Base-by-base conservation (phyloP, 768 basidiomycete genomes). In the Rhodotorula taiwanensis region DNA sequence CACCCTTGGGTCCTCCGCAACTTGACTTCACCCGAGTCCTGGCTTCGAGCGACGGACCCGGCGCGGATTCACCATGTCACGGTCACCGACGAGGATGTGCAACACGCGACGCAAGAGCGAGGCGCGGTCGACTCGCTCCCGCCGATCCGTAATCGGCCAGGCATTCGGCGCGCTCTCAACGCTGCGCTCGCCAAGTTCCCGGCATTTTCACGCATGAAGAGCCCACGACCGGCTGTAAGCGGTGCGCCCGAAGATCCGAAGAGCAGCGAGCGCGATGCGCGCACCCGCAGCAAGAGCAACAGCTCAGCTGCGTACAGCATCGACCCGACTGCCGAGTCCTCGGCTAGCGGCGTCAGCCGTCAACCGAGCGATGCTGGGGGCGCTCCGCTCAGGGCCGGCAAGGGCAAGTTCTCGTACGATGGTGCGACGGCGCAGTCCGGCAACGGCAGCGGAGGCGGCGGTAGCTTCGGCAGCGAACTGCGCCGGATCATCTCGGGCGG, bases 1-100 rank as follows among this genome's bases (percentile, higher is more conserved):
- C 78, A 79, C 64, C 76, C 78, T 2, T 79, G 78, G 73, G 76
- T 76, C 36, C 71, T 78, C 1, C 76, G 75, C 27, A 67, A 72
- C 48, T 53, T 74, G 33, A 74, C 79, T 9, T 80, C 87, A 59
- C 82, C 84, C 0, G 76, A 81, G 1, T 76, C 80, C 33, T 95
- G 93, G 93, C 80, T 92, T 10, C 76, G 77, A 23, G 80, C 81
- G 48, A 86, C 84, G 10, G 79, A 80, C 43, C 82, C 81, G 4
- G 79, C 78, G 59, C 78, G 76, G 59, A 78, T 77, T 49, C 77
- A 79, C 36, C 78, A 79, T 42, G 80, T 84, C 52, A 77, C 79
- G 48, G 84, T 94, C 28, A 85, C 88, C 0, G 81, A 83, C n/a
- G 82, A 82, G 49, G 93, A 95, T 66, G 83, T 88, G 5, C 80